Percentiles rank a stretch among this genome's conserved stretches.
Conservation (phyloP, 2,329 filamentous ascomycete genomes). For the Diaporthe amygdali region DNA sequence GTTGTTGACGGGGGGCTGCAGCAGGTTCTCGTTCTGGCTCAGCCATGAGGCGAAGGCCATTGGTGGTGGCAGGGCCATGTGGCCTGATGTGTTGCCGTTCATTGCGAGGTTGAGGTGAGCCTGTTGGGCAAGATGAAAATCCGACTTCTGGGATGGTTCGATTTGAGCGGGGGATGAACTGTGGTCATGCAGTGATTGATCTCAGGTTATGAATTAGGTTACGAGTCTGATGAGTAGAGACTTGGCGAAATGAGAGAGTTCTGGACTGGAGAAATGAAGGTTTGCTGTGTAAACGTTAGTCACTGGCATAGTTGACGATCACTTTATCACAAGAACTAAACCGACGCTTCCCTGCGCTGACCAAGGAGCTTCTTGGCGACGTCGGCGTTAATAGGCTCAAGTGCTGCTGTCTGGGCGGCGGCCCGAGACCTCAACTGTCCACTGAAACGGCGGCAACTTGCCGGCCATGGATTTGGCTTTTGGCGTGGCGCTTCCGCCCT, state of each 20-base stretch:
- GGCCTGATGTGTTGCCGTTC: slow-evolving; percentile 7
- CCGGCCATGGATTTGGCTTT: neutral
- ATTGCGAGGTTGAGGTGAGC: neutral
- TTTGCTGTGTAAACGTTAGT: neutral
- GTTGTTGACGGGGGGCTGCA: slow-evolving; percentile 31
- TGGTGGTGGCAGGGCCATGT: slow-evolving; percentile 26
- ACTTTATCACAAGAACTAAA: neutral
- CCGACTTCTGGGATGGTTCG: neutral
- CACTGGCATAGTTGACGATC: neutral
- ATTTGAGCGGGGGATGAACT: too few relatives aligned
- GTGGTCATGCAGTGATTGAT: neutral
- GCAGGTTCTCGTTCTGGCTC: slow-evolving; percentile 21
- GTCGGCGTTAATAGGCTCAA: neutral
- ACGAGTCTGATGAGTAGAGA: too few relatives aligned
- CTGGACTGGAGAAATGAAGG: neutral
- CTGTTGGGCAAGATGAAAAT: neutral
- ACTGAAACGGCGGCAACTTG: neutral
- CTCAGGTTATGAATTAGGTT: neutral
- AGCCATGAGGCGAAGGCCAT: slow-evolving; percentile 31
- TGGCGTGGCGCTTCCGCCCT: neutral
- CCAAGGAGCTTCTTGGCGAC: neutral
- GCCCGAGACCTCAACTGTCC: neutral
- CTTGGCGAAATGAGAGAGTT: neutral
- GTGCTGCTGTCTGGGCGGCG: neutral
- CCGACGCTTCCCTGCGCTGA: neutral